Conservation (phyloP, 2,329 filamentous ascomycete genomes). For the Apiospora phragmitis region DNA sequence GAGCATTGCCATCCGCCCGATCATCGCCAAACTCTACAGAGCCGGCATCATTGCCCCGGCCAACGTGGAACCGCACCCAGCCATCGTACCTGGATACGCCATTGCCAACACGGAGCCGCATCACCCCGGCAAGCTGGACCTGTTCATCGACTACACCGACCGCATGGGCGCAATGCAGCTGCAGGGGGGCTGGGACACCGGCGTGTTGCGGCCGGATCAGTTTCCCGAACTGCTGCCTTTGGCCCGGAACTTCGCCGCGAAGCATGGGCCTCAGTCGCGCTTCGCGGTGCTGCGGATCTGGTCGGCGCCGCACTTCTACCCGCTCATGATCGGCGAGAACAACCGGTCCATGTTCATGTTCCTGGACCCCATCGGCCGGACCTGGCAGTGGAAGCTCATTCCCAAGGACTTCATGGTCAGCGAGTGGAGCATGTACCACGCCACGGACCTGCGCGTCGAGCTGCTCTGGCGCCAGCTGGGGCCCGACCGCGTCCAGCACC, state of each 20-base stretch:
- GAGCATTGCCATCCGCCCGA: slow-evolving; percentile 40
- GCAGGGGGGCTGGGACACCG: slow-evolving; percentile 32
- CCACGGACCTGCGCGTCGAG: slow-evolving; percentile 31
- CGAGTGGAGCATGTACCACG: slow-evolving; percentile 42
- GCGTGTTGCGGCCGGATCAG: slow-evolving; percentile 24
- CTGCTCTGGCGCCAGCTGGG: slow-evolving; percentile 32
- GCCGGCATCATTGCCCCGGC: slow-evolving; percentile 41
- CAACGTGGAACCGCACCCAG: slow-evolving; percentile 26
- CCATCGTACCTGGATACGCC: slow-evolving; percentile 35
- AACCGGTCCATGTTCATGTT: slow-evolving; percentile 39
- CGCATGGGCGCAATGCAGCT: slow-evolving; percentile 23
- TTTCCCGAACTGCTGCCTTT: slow-evolving; percentile 34
- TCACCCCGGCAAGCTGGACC: slow-evolving; percentile 34
- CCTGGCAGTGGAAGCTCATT: slow-evolving; percentile 49
- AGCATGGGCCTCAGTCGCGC: slow-evolving; percentile 18
- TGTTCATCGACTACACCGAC: slow-evolving; percentile 45
- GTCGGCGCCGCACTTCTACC: slow-evolving; percentile 50
- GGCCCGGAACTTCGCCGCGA: slow-evolving; percentile 31
- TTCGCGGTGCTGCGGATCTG: slow-evolving; percentile 48
- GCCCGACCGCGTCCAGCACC: slow-evolving; percentile 36
- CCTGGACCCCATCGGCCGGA: slow-evolving; percentile 41
- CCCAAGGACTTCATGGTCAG: slow-evolving; percentile 46
- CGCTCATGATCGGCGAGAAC: slow-evolving; percentile 42
- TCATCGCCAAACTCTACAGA: slow-evolving; percentile 46
- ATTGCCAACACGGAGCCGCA: slow-evolving; percentile 37